These are phyloP conservation scores for Neurospora sp. DNA, from an alignment of 495 filamentous ascomycete genomes.

Conservation along the genomic window DNA sequence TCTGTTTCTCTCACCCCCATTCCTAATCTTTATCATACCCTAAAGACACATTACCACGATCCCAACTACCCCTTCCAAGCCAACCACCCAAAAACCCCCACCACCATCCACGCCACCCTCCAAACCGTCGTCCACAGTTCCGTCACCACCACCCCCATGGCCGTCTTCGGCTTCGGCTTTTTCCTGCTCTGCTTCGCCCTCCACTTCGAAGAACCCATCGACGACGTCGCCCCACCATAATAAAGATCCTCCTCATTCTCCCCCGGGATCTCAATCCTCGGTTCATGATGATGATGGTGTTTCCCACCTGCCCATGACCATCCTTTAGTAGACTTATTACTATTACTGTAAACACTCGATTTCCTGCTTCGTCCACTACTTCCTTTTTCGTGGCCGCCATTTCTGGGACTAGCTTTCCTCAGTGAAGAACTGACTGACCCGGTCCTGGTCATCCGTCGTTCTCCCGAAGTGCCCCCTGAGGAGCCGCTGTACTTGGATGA, in stretches of 20 bases:
- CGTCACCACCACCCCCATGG: constrained; percentile 16
- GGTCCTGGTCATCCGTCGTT: constrained; percentile 12
- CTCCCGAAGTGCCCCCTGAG: background rate
- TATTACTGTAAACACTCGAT: background rate
- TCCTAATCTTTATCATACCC: background rate
- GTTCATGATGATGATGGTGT: constrained; percentile 8
- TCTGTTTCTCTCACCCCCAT: background rate
- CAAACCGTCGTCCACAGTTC: constrained; percentile 39
- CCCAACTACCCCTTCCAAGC: constrained; percentile 24
- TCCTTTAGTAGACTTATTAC: background rate
- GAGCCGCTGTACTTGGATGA: constrained; percentile 7
- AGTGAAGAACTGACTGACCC: constrained; percentile 4
- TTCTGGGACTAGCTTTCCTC: constrained; percentile 4
- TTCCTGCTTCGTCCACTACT: constrained; percentile 4
- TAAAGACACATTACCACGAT: no score
- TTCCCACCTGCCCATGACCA: background rate
- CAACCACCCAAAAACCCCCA: constrained; percentile 31
- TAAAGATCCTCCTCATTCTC: constrained; percentile 25
- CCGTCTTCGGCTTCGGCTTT: constrained; percentile 5
- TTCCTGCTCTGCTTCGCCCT: constrained; percentile 12
- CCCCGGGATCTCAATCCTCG: constrained; percentile 33
- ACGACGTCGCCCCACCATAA: constrained; percentile 4
- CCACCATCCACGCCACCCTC: constrained; percentile 36
- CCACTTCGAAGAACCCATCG: constrained; percentile 16
- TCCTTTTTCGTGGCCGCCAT: background rate